These are phyloP conservation scores for Suillus subluteus DNA, from an alignment of 768 basidiomycete species.

Conservation along the genomic window DNA sequence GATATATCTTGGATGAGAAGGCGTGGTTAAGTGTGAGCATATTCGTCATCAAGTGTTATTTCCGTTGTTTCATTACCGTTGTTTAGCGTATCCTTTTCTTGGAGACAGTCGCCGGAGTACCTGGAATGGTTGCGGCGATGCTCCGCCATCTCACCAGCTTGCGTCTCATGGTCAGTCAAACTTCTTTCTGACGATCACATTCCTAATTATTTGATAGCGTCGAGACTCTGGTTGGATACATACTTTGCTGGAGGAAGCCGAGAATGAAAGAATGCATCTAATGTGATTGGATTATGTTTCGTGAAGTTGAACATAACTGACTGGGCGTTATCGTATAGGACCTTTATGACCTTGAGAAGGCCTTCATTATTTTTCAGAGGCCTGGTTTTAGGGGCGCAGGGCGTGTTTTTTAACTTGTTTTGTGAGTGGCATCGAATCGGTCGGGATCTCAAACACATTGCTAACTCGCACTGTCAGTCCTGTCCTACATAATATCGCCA, in stretches of 20 bases:
- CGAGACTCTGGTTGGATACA: slow-evolving; percentile 83
- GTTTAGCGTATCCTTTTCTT: slow-evolving; percentile 64
- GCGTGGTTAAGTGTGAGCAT: slow-evolving; percentile 74
- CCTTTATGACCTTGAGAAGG: slow-evolving; percentile 90
- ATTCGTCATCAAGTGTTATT: slow-evolving; percentile 23
- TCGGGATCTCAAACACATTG: slow-evolving; percentile 15
- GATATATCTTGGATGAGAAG: slow-evolving; percentile 72
- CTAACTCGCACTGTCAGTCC: slow-evolving; percentile 46
- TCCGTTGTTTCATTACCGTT: slow-evolving; percentile 25
- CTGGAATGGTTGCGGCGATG: slow-evolving; percentile 93
- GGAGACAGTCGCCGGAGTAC: slow-evolving; percentile 92
- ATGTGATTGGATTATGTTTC: slow-evolving; percentile 53
- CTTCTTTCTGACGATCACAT: slow-evolving; percentile 16
- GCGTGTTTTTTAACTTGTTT: slow-evolving; percentile 88
- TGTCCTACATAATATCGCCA: slow-evolving; percentile 79
- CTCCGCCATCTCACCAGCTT: slow-evolving; percentile 88
- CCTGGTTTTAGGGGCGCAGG: slow-evolving; percentile 88
- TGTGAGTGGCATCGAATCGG: slow-evolving; percentile 48
- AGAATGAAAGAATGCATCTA: slow-evolving; percentile 97
- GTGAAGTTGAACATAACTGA: slow-evolving; percentile 13
- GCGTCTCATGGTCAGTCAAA: slow-evolving; percentile 72
- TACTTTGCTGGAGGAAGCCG: slow-evolving; percentile 90
- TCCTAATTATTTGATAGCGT: slow-evolving; percentile 33
- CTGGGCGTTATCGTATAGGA: slow-evolving; percentile 50
- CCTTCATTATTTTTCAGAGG: slow-evolving; percentile 83